phyloP scores from a whole-genome alignment of 1,284 basidiomycete species.

The Boletellus deceptivus region DNA sequence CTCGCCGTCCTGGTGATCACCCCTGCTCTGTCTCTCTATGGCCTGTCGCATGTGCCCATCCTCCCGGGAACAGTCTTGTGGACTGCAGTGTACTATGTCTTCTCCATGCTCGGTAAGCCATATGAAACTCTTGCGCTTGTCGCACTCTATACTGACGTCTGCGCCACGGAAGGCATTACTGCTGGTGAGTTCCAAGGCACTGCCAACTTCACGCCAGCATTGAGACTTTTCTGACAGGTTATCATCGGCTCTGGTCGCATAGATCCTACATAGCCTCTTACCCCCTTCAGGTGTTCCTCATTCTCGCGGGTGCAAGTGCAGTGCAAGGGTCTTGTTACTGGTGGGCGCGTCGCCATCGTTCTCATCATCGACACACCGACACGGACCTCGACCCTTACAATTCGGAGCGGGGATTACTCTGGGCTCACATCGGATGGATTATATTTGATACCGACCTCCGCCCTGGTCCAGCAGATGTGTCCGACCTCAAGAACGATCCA shows the following conservation, averaged over 20 bases:
- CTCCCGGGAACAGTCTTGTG: slow-evolving; percentile 57
- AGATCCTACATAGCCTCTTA: slow-evolving; percentile 81
- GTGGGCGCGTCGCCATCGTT: slow-evolving; percentile 91
- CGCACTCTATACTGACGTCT: slow-evolving; percentile 13
- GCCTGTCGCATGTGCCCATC: slow-evolving; percentile 48
- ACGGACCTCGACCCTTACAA: slow-evolving; percentile 91
- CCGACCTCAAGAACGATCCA: slow-evolving; percentile 74
- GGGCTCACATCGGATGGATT: slow-evolving; percentile 92
- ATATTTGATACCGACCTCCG: slow-evolving; percentile 76
- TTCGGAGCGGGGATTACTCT: slow-evolving; percentile 76
- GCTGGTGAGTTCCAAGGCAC: slow-evolving; percentile 45
- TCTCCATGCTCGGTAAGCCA: slow-evolving; percentile 64
- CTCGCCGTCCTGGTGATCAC: slow-evolving; percentile 66
- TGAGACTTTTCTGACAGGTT: slow-evolving; percentile 48
- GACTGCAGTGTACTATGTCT: slow-evolving; percentile 68
- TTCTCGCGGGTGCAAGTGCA: slow-evolving; percentile 79
- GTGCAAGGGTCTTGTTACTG: slow-evolving; percentile 89
- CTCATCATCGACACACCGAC: slow-evolving; percentile 89
- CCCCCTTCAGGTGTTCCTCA: slow-evolving; percentile 73
- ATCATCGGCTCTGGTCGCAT: slow-evolving; percentile 92
- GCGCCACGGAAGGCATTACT: slow-evolving; percentile 45
- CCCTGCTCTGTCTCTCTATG: slow-evolving; percentile 67
- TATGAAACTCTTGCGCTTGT: slow-evolving; percentile 6
- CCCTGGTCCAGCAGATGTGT: slow-evolving; percentile 76
- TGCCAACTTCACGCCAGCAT: not conserved